Conservation (phyloP, 805 yeast genomes). For the Pichia deserticola region DNA sequence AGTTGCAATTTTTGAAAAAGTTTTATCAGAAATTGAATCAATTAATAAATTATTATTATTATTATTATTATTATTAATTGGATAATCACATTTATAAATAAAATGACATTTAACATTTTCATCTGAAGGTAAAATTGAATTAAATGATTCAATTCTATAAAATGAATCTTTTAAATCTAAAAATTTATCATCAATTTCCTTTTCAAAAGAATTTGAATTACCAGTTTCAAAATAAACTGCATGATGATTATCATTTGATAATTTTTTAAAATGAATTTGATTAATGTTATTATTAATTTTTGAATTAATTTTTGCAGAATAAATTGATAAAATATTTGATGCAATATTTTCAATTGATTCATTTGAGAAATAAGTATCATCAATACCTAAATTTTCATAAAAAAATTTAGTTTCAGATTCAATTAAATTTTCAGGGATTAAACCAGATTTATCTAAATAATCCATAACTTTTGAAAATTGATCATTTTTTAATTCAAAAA, state of each 20-base stretch:
- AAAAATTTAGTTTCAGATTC: constrained; percentile 88
- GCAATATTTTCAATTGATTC: constrained; percentile 78
- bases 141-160: constrained; percentile 73
- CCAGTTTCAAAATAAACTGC: constrained; percentile 87
- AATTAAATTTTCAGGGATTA: constrained; percentile 80
- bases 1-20: constrained; percentile 73
- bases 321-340: constrained; percentile 77
- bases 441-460: constrained; percentile 71
- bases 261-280: constrained; percentile 71
- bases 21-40: constrained; percentile 64
- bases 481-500: constrained; percentile 71
- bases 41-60: constrained; percentile 23
- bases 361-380: constrained; percentile 83
- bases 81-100: constrained; percentile 59
- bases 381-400: constrained; percentile 80
- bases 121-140: constrained; percentile 51
- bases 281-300: constrained; percentile 38
- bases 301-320: constrained; percentile 90
- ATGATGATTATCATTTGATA: constrained; percentile 56
- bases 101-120: constrained; percentile 58
- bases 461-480: constrained; percentile 82
- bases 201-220: constrained; percentile 47
- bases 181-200: constrained; percentile 73
- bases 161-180: constrained; percentile 43
- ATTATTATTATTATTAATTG: too few species aligned